Conservation (phyloP, 441 rosid genomes). For the Francoa sonchifolia region DNA sequence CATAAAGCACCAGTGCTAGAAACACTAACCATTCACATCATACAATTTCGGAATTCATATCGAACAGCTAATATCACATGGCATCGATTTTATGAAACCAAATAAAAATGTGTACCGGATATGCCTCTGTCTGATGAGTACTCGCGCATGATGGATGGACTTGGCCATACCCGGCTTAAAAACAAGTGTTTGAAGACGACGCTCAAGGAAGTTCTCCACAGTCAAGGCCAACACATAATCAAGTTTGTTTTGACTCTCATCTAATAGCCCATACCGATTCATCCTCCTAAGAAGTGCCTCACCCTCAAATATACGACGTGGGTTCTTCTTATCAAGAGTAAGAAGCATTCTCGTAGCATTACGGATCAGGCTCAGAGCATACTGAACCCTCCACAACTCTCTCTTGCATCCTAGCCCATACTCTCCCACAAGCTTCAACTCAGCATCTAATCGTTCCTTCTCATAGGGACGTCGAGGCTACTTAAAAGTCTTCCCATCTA, state of each 20-base stretch:
- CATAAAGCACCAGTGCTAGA: too few relatives aligned
- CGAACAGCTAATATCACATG: too few relatives aligned
- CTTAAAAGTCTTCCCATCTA: slow-evolving; percentile 92
- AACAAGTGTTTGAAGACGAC: slow-evolving; percentile 65
- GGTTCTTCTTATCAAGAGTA: slow-evolving; percentile 76
- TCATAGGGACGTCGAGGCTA: slow-evolving; percentile 87
- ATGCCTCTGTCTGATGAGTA: slow-evolving; percentile 78
- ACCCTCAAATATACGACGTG: slow-evolving; percentile 69
- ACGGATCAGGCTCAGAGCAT: slow-evolving; percentile 65
- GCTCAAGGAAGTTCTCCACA: slow-evolving; percentile 78
- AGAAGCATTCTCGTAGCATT: slow-evolving; percentile 76
- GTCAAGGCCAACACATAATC: slow-evolving; percentile 79
- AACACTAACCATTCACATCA: too few relatives aligned
- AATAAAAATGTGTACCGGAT: slow-evolving; percentile 34
- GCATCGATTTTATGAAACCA: too few relatives aligned
- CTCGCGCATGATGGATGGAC: slow-evolving; percentile 84
- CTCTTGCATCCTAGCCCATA: slow-evolving; percentile 76
- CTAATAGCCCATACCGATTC: slow-evolving; percentile 68
- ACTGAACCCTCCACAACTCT: slow-evolving; percentile 91
- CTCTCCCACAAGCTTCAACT: slow-evolving; percentile 69
- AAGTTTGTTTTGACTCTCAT: slow-evolving; percentile 79
- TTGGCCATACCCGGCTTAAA: slow-evolving; percentile 86
- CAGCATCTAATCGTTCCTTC: slow-evolving; percentile 82
- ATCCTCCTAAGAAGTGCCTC: slow-evolving; percentile 77
- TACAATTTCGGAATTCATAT: too few relatives aligned